Evolutionary conservation across 352 stramenopile species (phyloP).

Genomic region (Phytophthora pisi): DNA sequence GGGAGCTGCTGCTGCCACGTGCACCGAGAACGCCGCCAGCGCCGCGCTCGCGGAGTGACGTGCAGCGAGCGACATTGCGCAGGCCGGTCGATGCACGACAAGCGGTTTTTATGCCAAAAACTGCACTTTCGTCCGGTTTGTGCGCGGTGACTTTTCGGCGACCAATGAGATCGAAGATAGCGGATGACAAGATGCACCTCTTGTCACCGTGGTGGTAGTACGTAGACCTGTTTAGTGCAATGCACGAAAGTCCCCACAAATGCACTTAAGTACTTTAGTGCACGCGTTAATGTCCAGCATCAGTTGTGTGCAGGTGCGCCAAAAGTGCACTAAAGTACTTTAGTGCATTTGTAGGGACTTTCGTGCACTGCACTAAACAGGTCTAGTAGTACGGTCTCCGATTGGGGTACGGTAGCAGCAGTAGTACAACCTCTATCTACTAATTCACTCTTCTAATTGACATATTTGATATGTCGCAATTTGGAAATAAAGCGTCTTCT

Average conservation of each 20-base stretch:
- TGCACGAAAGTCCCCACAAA: too few relatives aligned
- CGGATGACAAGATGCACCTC: conserved; percentile 24
- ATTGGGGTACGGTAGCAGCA: conserved; percentile 21
- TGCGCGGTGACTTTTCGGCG: background rate
- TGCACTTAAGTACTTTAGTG: too few relatives aligned
- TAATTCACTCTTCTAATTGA: too few relatives aligned
- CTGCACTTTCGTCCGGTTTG: background rate
- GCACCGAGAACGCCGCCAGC: conserved; percentile 22
- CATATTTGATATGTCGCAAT: too few relatives aligned
- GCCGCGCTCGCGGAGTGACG: conserved; percentile 19
- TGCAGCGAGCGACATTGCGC: conserved; percentile 14
- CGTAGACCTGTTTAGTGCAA: too few relatives aligned
- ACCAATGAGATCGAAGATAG: conserved; percentile 29
- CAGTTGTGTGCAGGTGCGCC: too few relatives aligned
- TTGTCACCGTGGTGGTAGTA: conserved; percentile 32
- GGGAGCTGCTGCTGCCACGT: conserved; percentile 32
- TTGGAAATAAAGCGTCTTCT: too few relatives aligned
- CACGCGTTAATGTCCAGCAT: too few relatives aligned
- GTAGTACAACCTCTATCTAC: background rate
- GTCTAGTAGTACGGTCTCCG: conserved; percentile 10
- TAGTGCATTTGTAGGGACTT: too few relatives aligned
- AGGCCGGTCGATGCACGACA: conserved; percentile 5
- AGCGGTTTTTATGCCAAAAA: conserved; percentile 3
- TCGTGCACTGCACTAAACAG: too few relatives aligned
- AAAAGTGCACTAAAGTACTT: too few relatives aligned